phyloP scores from a whole-genome alignment of 1,139 yeast species.

The Geotrichum reessii region DNA sequence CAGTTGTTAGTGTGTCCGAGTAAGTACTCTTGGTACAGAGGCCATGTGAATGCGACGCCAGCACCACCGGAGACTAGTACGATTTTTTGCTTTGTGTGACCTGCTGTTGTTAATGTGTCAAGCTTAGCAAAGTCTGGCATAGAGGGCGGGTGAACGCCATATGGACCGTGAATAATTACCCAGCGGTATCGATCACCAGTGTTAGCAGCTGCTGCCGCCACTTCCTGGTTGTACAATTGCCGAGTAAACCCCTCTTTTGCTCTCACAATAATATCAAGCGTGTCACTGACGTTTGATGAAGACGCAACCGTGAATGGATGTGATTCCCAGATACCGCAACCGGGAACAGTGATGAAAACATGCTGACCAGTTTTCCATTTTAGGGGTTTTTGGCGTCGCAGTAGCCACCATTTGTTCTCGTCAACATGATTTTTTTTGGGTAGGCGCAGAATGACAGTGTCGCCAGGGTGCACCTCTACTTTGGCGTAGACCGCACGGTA shows the following conservation, averaged over 20 bases:
- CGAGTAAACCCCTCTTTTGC: slow-evolving; percentile 30
- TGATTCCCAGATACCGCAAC: slow-evolving; percentile 24
- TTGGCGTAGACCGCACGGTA: slow-evolving; percentile 25
- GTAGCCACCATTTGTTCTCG: not conserved
- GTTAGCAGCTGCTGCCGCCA: not conserved
- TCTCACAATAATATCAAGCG: slow-evolving; percentile 27
- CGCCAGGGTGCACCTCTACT: slow-evolving; percentile 24
- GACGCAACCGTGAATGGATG: slow-evolving; percentile 31
- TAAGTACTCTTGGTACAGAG: slow-evolving; percentile 26
- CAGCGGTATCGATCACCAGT: slow-evolving; percentile 17
- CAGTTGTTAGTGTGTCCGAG: slow-evolving; percentile 10
- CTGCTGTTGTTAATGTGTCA: not conserved
- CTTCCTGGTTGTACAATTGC: slow-evolving; percentile 19
- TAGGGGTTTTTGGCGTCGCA: slow-evolving; percentile 17
- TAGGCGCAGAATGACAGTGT: slow-evolving; percentile 26
- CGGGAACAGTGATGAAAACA: slow-evolving; percentile 25
- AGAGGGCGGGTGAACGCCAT: slow-evolving; percentile 22
- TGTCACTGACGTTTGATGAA: slow-evolving; percentile 20
- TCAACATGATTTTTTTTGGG: slow-evolving; percentile 19
- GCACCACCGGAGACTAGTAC: slow-evolving; percentile 31
- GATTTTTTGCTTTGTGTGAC: slow-evolving; percentile 16
- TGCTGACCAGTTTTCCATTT: slow-evolving; percentile 30
- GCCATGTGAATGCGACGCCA: slow-evolving; percentile 31
- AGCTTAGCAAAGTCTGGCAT: slow-evolving; percentile 4
- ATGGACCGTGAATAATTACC: slow-evolving; percentile 31